Evolutionary conservation across 805 yeast species (phyloP).

Genomic region (Naumovozyma castellii): DNA sequence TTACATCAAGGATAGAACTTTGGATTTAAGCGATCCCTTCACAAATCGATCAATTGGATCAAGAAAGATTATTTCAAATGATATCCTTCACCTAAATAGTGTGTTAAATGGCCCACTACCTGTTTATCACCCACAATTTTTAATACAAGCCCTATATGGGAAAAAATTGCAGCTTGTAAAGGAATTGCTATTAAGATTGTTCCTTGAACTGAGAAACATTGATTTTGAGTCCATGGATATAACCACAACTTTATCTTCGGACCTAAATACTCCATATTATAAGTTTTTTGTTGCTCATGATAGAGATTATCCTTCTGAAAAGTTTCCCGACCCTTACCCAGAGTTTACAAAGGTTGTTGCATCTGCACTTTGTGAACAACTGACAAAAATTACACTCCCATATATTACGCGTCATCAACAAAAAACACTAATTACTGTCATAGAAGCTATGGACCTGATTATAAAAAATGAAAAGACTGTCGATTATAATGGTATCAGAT

Average conservation of each 20-base stretch:
- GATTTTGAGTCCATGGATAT: conserved; percentile 34
- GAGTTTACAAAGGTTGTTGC: conserved; percentile 37
- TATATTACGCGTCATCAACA: conserved; percentile 87
- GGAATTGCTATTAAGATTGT: conserved; percentile 45
- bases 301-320: conserved; percentile 16
- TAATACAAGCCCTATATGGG: conserved; percentile 64
- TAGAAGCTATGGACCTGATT: conserved; percentile 53
- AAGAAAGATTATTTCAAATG: conserved; percentile 42
- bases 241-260: conserved; percentile 23
- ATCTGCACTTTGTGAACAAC: conserved; percentile 44
- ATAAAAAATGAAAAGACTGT: conserved; percentile 31
- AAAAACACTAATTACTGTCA: conserved; percentile 61
- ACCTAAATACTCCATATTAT: conserved; percentile 20
- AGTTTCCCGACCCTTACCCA: conserved; percentile 33
- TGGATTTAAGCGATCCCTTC: conserved; percentile 47
- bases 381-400: conserved; percentile 62
- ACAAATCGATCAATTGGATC: conserved; percentile 50
- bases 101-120: conserved; percentile 86
- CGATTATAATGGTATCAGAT: conserved; percentile 55
- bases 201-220: conserved; percentile 44
- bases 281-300: conserved; percentile 23
- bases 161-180: conserved; percentile 49
- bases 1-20: conserved; percentile 62
- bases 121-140: conserved; percentile 79
- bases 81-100: conserved; percentile 58